These are phyloP conservation scores for Rhodotorula sphaerocarpa DNA, from an alignment of 768 basidiomycete species.

Conservation along the genomic window DNA sequence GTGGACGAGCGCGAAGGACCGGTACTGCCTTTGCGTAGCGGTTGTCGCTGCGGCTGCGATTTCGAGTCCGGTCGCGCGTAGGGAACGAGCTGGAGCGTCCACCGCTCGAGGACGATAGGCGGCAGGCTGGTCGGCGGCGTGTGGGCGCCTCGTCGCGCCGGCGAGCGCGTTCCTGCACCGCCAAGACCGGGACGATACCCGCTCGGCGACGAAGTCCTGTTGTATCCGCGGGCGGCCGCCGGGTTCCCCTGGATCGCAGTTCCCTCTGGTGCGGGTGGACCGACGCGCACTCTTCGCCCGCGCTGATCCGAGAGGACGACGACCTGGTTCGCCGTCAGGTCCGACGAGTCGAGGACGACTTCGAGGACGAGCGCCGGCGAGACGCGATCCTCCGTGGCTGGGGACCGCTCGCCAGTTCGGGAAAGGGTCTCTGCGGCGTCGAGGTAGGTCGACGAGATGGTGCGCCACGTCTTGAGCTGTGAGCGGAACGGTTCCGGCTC, in stretches of 20 bases:
- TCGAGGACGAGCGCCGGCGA: conserved; percentile 32
- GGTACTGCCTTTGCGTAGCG: too few species aligned
- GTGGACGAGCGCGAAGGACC: conserved; percentile 7
- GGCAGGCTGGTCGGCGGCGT: not conserved
- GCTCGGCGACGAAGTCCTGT: not conserved
- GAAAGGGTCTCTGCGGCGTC: too few species aligned
- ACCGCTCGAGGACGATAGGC: conserved; percentile 29
- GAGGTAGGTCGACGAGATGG: conserved; percentile 23
- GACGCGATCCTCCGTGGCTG: conserved; percentile 6
- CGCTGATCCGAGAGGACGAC: conserved; percentile 35
- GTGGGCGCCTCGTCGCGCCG: not conserved
- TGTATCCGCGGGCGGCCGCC: not conserved
- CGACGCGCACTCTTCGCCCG: not conserved
- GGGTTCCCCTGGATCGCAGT: too few species aligned
- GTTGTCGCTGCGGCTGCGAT: not conserved
- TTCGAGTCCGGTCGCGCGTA: not conserved
- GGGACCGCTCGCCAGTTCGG: too few species aligned
- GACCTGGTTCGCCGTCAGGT: conserved; percentile 35
- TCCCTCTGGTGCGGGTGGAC: not conserved
- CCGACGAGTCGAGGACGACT: conserved; percentile 35
- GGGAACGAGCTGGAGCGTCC: conserved; percentile 17
- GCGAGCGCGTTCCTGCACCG: too few species aligned
- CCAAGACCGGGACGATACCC: too few species aligned
- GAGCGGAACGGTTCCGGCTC: conserved; percentile 33
- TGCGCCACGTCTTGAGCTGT: conserved; percentile 37